These are phyloP conservation scores for Eucalyptus cloeziana DNA, from an alignment of 345 rosid genomes.

Conservation along the genomic window DNA sequence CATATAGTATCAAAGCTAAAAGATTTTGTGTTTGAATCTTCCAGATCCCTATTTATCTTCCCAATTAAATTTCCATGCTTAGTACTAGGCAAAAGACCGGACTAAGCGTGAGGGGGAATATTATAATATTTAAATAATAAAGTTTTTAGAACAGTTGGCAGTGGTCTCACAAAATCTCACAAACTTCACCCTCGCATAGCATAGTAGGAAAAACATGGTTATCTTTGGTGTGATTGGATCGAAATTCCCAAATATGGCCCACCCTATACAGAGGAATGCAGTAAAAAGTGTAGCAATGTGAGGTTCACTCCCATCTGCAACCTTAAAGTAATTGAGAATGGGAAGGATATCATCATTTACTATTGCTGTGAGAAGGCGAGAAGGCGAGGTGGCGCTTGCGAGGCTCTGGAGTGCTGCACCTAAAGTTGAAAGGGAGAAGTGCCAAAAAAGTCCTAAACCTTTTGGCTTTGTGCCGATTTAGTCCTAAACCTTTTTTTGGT, in stretches of 20 bases:
- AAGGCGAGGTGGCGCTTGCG: slow-evolving; percentile 89
- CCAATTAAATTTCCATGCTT: too few species aligned
- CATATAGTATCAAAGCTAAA: too few species aligned
- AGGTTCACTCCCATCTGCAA: slow-evolving; percentile 83
- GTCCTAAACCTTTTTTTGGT: too few species aligned
- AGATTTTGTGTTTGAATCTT: too few species aligned
- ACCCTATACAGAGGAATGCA: slow-evolving; percentile 66
- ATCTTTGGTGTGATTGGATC: slow-evolving; percentile 93
- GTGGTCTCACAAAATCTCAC: too few species aligned
- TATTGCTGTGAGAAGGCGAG: slow-evolving; percentile 95
- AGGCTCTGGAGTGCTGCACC: slow-evolving; percentile 97
- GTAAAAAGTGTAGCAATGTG: slow-evolving; percentile 84
- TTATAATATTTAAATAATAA: too few species aligned
- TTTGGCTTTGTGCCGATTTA: too few species aligned
- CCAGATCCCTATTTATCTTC: too few species aligned
- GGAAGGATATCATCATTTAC: slow-evolving; percentile 98
- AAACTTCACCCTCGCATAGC: slow-evolving; percentile 94
- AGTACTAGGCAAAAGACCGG: too few species aligned
- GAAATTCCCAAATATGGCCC: slow-evolving; percentile 84
- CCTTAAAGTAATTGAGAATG: slow-evolving; percentile 87
- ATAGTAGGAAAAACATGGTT: slow-evolving; percentile 94
- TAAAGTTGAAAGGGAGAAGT: slow-evolving; percentile 87
- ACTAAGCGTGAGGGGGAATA: too few species aligned
- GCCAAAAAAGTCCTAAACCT: too few species aligned
- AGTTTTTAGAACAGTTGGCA: too few species aligned